phyloP scores from a whole-genome alignment of 192 early-diverging fungal genomes.

The Coemansia sp. region DNA sequence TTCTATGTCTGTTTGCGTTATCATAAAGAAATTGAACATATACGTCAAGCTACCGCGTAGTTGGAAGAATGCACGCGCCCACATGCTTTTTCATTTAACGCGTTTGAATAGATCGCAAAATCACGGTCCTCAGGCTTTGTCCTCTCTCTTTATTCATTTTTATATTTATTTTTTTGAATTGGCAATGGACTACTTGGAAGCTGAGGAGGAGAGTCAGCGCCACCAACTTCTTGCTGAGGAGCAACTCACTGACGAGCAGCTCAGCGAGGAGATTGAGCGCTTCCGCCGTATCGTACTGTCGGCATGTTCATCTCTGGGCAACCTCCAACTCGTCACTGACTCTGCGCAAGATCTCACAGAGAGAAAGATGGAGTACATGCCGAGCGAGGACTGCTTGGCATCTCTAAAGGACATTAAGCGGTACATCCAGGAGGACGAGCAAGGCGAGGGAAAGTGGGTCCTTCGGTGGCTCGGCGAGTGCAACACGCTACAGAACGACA shows the following conservation, averaged over 20 bases:
- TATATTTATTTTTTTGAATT: slow-evolving; percentile 7
- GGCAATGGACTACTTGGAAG: background rate
- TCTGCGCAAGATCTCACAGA: slow-evolving; percentile 14
- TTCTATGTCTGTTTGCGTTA: background rate
- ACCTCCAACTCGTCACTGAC: slow-evolving; percentile 60
- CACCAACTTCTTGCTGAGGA: background rate
- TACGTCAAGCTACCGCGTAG: background rate
- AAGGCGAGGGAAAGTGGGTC: slow-evolving; percentile 60
- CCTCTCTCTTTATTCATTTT: background rate
- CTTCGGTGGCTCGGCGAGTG: slow-evolving; percentile 73
- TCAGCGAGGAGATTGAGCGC: slow-evolving; percentile 36
- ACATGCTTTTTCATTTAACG: background rate
- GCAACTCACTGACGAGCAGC: slow-evolving; percentile 29
- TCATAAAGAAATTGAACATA: slow-evolving; percentile 5
- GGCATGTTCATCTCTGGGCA: slow-evolving; percentile 81
- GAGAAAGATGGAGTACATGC: slow-evolving; percentile 62
- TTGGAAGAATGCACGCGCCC: background rate
- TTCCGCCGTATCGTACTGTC: slow-evolving; percentile 63
- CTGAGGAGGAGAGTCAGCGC: slow-evolving; percentile 13
- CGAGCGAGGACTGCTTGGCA: slow-evolving; percentile 79
- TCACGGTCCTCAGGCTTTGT: background rate
- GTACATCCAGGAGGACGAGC: slow-evolving; percentile 77
- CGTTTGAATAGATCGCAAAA: background rate
- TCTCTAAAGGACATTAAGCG: slow-evolving; percentile 89
- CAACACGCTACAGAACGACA: slow-evolving; percentile 72